Evolutionary conservation across 1,139 yeast genomes (phyloP), one percentile per base, ranked within the genome.

Genomic region (Yamadazyma aaseri): DNA sequence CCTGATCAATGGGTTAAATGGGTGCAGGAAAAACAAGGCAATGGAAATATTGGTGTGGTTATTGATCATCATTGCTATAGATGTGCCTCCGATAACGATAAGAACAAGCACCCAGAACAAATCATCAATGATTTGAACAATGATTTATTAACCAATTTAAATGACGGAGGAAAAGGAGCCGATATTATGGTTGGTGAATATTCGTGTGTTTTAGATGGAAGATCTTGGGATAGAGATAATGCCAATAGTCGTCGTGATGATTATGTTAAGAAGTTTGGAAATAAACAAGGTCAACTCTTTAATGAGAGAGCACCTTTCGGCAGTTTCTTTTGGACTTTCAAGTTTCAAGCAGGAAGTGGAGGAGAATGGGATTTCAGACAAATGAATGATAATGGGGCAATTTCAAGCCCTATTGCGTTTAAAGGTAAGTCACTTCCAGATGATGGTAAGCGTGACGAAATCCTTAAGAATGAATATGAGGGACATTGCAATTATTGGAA

Each of bases 361-460:
- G 97, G 97, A 8, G 96, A 87, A 61, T 90, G 97, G 97, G 97
- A 92, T 36, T 81, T 86, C 57, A 71, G 74, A 28, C 86, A 89
- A 29, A 86, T 86, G 92, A 63, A 75, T 17, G 78, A 82, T 18
- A 64, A 65, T 37, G 90, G 90, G 0, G 79, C 81, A 7, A 62
- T 87, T 16, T 27, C 27, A 3, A 47, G 51, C 7, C 59, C 60
- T 2, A 45, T 53, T 24, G 36, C 44, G 2, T 47, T 51, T 17
- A 55, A 49, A 27, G 58, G 56, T 14, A 53, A 49, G 17, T 21
- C 41, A 1, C 36, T 58, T 4, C 77, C 80, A 12, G 57, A 59
- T 17, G 63, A 68, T 29, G 57, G 64, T 10, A 71, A 65, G 17
- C 68, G 74, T 37, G 65, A 74, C n/a, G 60, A 61, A 15, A 47